These are phyloP conservation scores for Beauveria pseudobassiana DNA, from an alignment of 2,329 filamentous ascomycete genomes.

Conservation along the genomic window DNA sequence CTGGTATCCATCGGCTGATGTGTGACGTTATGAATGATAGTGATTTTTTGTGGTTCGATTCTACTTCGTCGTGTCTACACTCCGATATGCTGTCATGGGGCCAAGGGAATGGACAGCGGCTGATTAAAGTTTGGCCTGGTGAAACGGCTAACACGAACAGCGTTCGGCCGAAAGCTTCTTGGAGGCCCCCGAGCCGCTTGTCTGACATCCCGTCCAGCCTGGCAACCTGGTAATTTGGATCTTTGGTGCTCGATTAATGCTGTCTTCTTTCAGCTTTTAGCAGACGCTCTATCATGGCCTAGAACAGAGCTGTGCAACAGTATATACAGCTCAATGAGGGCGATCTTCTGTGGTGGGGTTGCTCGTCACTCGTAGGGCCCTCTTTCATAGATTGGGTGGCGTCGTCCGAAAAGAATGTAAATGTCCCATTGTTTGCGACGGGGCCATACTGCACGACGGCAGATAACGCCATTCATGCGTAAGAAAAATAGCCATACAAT, in stretches of 20 bases:
- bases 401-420: not conserved
- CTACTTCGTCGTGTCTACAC: not conserved
- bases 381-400: not conserved
- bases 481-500: not conserved
- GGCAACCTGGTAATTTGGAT: no score
- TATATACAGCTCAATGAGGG: no score
- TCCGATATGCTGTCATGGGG: not conserved
- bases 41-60: not conserved
- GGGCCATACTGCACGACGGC: not conserved
- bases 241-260: no score
- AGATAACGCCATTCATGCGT: conserved; percentile 1
- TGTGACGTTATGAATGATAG: not conserved
- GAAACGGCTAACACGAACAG: not conserved
- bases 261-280: no score
- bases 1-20: not conserved
- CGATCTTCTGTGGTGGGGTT: no score
- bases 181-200: not conserved
- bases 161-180: not conserved
- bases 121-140: not conserved
- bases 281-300: not conserved
- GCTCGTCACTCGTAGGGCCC: not conserved
- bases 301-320: not conserved
- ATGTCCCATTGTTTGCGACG: not conserved
- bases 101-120: not conserved
- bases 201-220: not conserved